Base-by-base conservation (phyloP, 768 basidiomycete species). In the Pleurotus tuber-regium region DNA sequence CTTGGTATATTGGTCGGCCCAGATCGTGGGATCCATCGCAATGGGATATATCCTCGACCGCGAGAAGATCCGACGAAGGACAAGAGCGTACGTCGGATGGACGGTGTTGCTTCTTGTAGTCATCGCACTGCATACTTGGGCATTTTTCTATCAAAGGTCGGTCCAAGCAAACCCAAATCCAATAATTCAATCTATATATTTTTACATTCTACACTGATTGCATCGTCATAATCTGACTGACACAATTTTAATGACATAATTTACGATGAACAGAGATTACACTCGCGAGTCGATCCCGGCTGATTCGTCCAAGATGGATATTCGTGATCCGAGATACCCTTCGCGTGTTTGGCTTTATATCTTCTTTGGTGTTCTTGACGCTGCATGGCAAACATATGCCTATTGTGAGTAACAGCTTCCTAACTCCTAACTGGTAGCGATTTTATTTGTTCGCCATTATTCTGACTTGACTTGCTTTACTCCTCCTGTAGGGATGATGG, bases 361-460 rank as follows among this genome's bases (percentile, higher is more conserved):
- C 56, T 79, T 84, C 66, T 87, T 82, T 55, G 87, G 89, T 23
- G 61, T 92, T 9, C 74, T 90, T 53, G 91, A 92, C 56, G 75
- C 89, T 1, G 85, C 89, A 80, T 92, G 89, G 87, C 91, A 92
- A 64, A 90, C 87, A 1, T 82, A 82, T 0, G 82, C 84, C 4
- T 89, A 90, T 64, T 89, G 87, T 46, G 43, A 46, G 43, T 26
- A 4, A 8, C 2, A n/a, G 14, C 0, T 5, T 16, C n/a, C 43
- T 46, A 28, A 46, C n/a, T 14, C n/a, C 11, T 46, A 14, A 9
- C 28, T 26, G 28, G 38, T 40, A 14, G n/a, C 38, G 38, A 40
- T 9, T 19, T 18, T 19, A 40, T 9, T 1, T n/a, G n/a, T n/a
- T n/a, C n/a, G n/a, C n/a, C n/a, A n/a, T n/a, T n/a, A n/a, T n/a